Evolutionary conservation across 1,139 yeast genomes (phyloP), one percentile per base, ranked within the genome.

Genomic region (Pneumocystis oryctolagi): DNA sequence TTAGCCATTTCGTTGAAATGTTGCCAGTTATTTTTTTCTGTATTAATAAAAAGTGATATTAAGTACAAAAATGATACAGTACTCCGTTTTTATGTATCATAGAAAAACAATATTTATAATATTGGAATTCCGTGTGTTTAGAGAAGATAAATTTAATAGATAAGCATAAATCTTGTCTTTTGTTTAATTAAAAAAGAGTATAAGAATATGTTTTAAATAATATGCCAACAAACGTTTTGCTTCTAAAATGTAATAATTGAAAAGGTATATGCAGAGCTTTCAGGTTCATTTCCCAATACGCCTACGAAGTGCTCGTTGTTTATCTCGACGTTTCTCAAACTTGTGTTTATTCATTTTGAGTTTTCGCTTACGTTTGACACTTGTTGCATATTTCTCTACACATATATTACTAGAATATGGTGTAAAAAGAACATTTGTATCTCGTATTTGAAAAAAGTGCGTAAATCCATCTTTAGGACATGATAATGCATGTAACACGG

Each of bases 281-380:
- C 5, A 18, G 25, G 6, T 62, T 34, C 47, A 64, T 60, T 64
- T 64, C 60, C 72, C 72, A 56, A 75, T 72, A 65, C 76, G 74
- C 65, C 77, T 70, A 64, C 76, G 73, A 66, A 72, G 70, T 53
- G 78, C 74, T 47, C 78, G 72, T 69, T 76, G 78, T 65, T 72
- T 74, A 74, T 74, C 77, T 69, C 78, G 73, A 66, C 80, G 73
- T 76, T 77, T 77, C 68, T 74, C 73, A 70, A 75, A 75, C 71
- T 77, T 77, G 69, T 77, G 80, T 66, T 77, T 71, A 73, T 77
- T 77, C 79, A 77, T 77, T 72, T 77, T 77, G 64, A 77, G 72
- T 68, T 76, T 72, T 65, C 80, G 72, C 72, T 77, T 77, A 64
- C 80, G 73, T 69, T 74, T 73, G 64, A 77, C 80, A 61, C 76